Base-by-base conservation (phyloP, 257 asterid genomes). In the Salvia miltiorrhiza region DNA sequence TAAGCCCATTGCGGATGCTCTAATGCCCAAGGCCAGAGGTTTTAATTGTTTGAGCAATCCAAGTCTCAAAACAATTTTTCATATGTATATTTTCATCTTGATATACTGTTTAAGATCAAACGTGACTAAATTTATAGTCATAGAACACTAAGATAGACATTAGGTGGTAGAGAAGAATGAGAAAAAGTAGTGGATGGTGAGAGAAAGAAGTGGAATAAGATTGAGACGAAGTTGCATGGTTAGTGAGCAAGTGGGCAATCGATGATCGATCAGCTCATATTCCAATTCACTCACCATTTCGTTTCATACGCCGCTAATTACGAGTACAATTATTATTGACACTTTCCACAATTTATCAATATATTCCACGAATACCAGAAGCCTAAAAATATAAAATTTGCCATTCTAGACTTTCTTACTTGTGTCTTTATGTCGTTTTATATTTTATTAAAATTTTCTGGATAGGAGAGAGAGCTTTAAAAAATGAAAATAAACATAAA, bases 191-290 rank as follows among this genome's bases (percentile, higher is more conserved):
- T 57, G 70, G 69, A 65, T 65, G 65, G 11, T 23, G 73, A 62
- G 64, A n/a, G 53, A 49, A 16, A 37, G 28, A 61, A 17, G 63
- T 63, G 7, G 30, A 14, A 35, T 64, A 50, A 61, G 53, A 49
- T 21, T 43, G 61, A 69, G 63, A 65, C 71, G 37, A 26, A 66
- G 33, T 64, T 63, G 74, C 69, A 10, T 52, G 56, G 69, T 4
- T 66, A 17, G 75, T 60, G 66, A 53, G 49, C 63, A 68, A 67
- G 77, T 72, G 74, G 81, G n/a, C n/a, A n/a, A n/a, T n/a, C n/a
- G 21, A 0, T 6, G 35, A 30, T 30, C 37, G 63, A 63, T 35
- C 39, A 19, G 11, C 14, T 73, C 63, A 77, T 63, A 45, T 53
- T 44, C 19, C 61, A 41, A 13, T 73, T 68, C 73, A 77, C 78